These are phyloP conservation scores for Akanthomyces lecanii DNA, from an alignment of 2,329 filamentous ascomycete genomes.

Conservation along the genomic window DNA sequence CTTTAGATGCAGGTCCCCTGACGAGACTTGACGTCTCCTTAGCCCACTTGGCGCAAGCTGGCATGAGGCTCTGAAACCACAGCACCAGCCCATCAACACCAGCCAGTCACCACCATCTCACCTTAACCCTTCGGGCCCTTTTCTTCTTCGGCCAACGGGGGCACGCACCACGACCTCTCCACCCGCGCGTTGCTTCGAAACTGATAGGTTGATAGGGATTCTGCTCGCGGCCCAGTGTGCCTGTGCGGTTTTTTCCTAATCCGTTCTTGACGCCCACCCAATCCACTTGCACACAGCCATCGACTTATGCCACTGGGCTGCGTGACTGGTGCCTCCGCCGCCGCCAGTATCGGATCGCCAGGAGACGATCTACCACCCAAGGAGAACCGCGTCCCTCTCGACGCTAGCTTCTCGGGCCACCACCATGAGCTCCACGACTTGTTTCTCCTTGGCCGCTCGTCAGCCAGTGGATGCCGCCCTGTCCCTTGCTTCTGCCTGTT, in stretches of 20 bases:
- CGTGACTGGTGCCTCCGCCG: conserved; percentile 1
- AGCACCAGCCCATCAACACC: conserved; percentile 1
- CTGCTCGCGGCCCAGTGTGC: too few species aligned
- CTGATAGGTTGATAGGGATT: background rate
- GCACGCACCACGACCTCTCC: background rate
- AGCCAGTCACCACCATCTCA: background rate
- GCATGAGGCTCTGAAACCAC: conserved; percentile 14
- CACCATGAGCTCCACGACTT: conserved; percentile 14
- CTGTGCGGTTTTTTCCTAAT: background rate
- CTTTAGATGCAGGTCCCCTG: too few species aligned
- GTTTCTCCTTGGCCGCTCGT: conserved; percentile 24
- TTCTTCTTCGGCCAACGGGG: background rate
- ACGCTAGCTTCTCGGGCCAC: background rate
- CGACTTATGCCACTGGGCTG: background rate
- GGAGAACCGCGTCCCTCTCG: background rate
- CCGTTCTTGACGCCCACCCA: background rate
- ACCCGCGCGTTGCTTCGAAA: conserved; percentile 5
- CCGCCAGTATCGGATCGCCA: conserved; percentile 12
- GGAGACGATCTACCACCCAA: background rate
- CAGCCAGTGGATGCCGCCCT: conserved; percentile 2
- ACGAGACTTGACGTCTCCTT: too few species aligned
- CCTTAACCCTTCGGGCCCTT: background rate
- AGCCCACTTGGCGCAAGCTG: conserved; percentile 9
- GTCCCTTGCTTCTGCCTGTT: conserved; percentile 5
- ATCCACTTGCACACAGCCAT: background rate